phyloP scores from a whole-genome alignment of 805 yeast species.

The Saturnispora gosingensis region DNA sequence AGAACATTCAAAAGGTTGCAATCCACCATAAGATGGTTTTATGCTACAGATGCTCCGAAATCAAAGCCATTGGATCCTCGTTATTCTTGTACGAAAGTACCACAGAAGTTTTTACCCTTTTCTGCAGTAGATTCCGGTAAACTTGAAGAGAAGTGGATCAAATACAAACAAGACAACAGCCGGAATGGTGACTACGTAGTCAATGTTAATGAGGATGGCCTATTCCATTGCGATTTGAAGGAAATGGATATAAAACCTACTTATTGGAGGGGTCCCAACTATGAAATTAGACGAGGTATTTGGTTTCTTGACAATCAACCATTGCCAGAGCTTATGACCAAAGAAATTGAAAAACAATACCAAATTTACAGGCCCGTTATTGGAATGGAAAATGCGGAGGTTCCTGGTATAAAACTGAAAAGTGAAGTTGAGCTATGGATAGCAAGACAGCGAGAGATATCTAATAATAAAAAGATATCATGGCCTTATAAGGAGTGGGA shows the following conservation, averaged over 20 bases:
- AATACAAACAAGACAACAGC: constrained; percentile 4
- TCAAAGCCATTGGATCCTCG: constrained; percentile 54
- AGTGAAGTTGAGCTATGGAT: constrained; percentile 24
- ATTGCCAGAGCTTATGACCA: constrained; percentile 34
- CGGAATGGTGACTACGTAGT: constrained; percentile 22
- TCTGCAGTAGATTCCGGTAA: constrained; percentile 50
- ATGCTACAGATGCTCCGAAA: constrained; percentile 71
- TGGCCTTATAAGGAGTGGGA: constrained; percentile 23
- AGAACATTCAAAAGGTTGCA: background rate
- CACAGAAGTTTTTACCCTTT: constrained; percentile 61
- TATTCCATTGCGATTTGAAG: constrained; percentile 61
- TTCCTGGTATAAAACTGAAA: constrained; percentile 11
- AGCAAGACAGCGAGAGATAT: constrained; percentile 19
- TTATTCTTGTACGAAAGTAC: constrained; percentile 40
- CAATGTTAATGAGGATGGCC: constrained; percentile 70
- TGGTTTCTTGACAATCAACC: constrained; percentile 72
- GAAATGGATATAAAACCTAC: constrained; percentile 52
- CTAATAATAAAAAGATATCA: background rate
- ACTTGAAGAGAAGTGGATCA: constrained; percentile 44
- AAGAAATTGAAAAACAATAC: constrained; percentile 52
- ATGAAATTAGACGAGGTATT: constrained; percentile 72
- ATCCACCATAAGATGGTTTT: constrained; percentile 50
- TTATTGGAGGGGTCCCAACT: constrained; percentile 84
- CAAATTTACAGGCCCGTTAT: constrained; percentile 21
- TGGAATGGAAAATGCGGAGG: background rate